Percentiles rank a stretch among this genome's conserved stretches.
Evolutionary conservation across 2,329 filamentous ascomycete species (phyloP).

Genomic region (Alternaria sp.): DNA sequence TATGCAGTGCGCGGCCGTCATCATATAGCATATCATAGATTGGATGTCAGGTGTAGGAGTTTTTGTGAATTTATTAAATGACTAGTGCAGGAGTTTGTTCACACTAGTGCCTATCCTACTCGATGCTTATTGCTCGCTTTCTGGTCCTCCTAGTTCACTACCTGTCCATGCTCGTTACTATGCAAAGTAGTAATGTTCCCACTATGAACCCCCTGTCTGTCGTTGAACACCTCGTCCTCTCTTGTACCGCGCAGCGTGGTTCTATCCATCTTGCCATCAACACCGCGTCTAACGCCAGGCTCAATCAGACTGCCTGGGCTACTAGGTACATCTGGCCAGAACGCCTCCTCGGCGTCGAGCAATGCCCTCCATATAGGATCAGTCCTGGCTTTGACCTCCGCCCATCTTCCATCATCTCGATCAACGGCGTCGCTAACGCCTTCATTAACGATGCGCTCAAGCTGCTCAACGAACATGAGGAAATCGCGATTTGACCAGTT

Average conservation of each 20-base stretch:
- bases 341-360: constrained; percentile 47
- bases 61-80: not conserved
- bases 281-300: constrained; percentile 10
- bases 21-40: not conserved
- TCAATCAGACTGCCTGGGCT: constrained; percentile 12
- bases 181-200: constrained; percentile 6
- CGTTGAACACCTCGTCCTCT: constrained; percentile 6
- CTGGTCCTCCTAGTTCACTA: constrained; percentile 1
- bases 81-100: not conserved
- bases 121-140: not conserved
- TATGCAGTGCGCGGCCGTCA: not conserved
- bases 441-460: constrained; percentile 65
- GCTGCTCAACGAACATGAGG: constrained; percentile 64
- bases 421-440: constrained; percentile 35
- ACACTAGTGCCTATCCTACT: not conserved
- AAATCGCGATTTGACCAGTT: constrained; percentile 74
- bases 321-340: constrained; percentile 41
- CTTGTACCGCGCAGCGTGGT: constrained; percentile 16
- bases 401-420: constrained; percentile 31
- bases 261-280: constrained; percentile 18
- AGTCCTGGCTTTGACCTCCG: constrained; percentile 34
- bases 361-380: constrained; percentile 38
- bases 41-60: not conserved
- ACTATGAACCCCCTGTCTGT: constrained; percentile 8
- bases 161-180: constrained; percentile 6